Conservation (phyloP, 352 stramenopile species). For the Phytophthora podocarpi region DNA sequence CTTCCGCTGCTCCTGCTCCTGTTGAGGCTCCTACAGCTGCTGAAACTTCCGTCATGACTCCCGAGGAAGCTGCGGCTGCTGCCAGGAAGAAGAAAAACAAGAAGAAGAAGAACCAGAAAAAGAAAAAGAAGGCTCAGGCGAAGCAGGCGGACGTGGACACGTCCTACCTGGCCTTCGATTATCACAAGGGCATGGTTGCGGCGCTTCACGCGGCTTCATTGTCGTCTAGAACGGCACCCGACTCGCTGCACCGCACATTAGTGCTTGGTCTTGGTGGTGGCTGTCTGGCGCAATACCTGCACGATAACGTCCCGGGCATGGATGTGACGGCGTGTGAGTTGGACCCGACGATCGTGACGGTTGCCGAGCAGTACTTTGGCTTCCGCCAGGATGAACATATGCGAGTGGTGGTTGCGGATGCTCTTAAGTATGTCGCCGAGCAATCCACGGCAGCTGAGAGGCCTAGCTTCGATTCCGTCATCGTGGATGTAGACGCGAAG, state of each 20-base stretch:
- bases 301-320: slow-evolving; percentile 53
- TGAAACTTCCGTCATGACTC: slow-evolving; percentile 27
- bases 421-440: slow-evolving; percentile 51
- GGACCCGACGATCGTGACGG: slow-evolving; percentile 58
- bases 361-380: slow-evolving; percentile 75
- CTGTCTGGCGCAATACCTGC: slow-evolving; percentile 67
- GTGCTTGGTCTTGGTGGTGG: slow-evolving; percentile 79
- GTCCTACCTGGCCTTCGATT: slow-evolving; percentile 74
- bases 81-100: slow-evolving; percentile 57
- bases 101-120: slow-evolving; percentile 74
- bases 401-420: slow-evolving; percentile 52
- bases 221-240: slow-evolving; percentile 12
- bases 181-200: slow-evolving; percentile 80
- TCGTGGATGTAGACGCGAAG: slow-evolving; percentile 84
- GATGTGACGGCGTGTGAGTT: slow-evolving; percentile 70
- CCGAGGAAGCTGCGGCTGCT: slow-evolving; percentile 27
- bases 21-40: slow-evolving; percentile 7
- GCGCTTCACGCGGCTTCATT: slow-evolving; percentile 52
- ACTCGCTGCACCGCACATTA: slow-evolving; percentile 41
- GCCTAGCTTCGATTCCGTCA: slow-evolving; percentile 54
- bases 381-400: slow-evolving; percentile 55
- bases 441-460: slow-evolving; percentile 19
- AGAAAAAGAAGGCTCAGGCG: slow-evolving; percentile 40
- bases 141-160: slow-evolving; percentile 49
- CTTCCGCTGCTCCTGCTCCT: slow-evolving; percentile 2